These are phyloP conservation scores for Paraphaeosphaeria sporulosa DNA, from an alignment of 2,329 filamentous ascomycete species.

Conservation along the genomic window DNA sequence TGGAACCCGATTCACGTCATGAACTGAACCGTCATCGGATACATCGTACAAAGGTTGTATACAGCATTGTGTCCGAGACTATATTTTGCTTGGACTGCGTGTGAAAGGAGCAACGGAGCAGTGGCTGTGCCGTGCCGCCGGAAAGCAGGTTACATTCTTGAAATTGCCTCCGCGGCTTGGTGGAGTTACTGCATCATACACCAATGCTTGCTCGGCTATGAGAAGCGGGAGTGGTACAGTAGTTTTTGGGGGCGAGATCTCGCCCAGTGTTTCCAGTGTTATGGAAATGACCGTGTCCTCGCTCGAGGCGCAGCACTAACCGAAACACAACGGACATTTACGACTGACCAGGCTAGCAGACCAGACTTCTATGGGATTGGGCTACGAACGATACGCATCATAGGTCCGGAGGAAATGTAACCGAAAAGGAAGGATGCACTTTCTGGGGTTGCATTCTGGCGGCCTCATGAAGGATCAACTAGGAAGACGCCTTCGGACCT, in stretches of 20 bases:
- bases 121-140: neutral
- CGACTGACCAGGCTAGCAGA: neutral
- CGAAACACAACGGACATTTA: constrained; percentile 11
- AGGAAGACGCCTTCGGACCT: constrained; percentile 22
- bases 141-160: neutral
- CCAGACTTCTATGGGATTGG: constrained; percentile 12
- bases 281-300: constrained; percentile 10
- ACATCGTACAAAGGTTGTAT: neutral
- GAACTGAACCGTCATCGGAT: neutral
- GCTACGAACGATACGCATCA: constrained; percentile 11
- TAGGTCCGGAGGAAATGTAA: neutral
- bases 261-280: neutral
- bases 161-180: neutral
- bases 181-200: neutral
- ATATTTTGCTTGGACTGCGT: neutral
- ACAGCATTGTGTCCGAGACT: neutral
- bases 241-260: constrained; percentile 1
- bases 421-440: constrained; percentile 8
- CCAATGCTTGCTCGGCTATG: neutral
- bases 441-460: constrained; percentile 15
- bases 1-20: neutral
- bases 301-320: constrained; percentile 5
- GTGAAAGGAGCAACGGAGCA: neutral
- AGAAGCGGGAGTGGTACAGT: constrained; percentile 10
- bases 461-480: constrained; percentile 18